These are phyloP conservation scores for Agrostemma githago DNA, from an alignment of 148 eudicot species.

Conservation along the genomic window DNA sequence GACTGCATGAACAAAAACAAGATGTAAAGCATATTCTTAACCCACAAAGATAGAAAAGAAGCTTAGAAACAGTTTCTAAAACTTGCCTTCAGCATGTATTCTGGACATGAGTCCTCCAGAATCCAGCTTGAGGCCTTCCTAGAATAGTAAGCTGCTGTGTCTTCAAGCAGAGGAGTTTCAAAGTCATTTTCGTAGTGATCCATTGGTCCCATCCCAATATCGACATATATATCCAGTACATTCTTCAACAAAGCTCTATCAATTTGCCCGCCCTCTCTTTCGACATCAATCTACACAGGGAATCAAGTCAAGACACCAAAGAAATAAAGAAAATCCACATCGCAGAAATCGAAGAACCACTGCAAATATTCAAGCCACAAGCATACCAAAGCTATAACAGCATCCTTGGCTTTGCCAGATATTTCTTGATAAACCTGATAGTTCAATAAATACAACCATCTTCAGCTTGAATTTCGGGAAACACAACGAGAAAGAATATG, in stretches of 20 bases:
- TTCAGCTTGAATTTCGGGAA: not conserved
- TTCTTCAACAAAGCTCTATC: slow-evolving; percentile 80
- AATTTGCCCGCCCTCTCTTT: slow-evolving; percentile 92
- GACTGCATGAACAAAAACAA: slow-evolving; percentile 44
- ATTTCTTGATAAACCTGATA: slow-evolving; percentile 74
- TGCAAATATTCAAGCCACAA: slow-evolving; percentile 7
- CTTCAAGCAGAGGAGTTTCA: slow-evolving; percentile 70
- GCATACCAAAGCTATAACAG: slow-evolving; percentile 80
- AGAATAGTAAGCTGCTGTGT: slow-evolving; percentile 80
- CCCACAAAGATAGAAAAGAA: not conserved
- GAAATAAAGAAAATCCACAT: not conserved
- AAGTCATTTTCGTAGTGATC: slow-evolving; percentile 73
- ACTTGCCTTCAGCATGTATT: slow-evolving; percentile 79
- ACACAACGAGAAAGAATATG: not conserved
- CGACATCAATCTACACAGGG: slow-evolving; percentile 64
- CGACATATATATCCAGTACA: slow-evolving; percentile 91
- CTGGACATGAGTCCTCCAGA: slow-evolving; percentile 87
- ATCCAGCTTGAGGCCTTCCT: slow-evolving; percentile 90
- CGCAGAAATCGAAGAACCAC: not conserved
- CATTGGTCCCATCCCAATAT: slow-evolving; percentile 86
- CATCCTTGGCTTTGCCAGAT: slow-evolving; percentile 66
- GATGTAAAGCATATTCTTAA: not conserved
- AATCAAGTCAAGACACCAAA: not conserved
- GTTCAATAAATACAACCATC: not conserved
- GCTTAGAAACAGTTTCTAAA: not conserved